Evolutionary conservation across 345 rosid species (phyloP).

Genomic region (Lepidium aucheri): DNA sequence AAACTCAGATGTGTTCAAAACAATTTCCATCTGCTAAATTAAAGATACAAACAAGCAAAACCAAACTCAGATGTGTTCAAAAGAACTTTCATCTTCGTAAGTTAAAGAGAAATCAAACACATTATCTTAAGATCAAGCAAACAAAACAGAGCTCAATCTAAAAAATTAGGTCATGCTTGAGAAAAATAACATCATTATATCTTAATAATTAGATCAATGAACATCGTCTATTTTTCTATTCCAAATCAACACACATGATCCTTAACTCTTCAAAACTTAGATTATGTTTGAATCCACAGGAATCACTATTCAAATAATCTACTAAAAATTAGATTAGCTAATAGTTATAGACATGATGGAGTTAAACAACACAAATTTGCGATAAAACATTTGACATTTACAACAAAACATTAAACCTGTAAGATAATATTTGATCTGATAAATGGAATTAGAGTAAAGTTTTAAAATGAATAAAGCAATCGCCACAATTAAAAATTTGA

Average conservation of each 20-base stretch:
- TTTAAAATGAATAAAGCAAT: no score
- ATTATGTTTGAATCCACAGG: no score
- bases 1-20: not conserved
- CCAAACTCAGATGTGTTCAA: not conserved
- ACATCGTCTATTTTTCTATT: no score
- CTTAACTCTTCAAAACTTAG: no score
- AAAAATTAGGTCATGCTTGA: no score
- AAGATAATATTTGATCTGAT: no score
- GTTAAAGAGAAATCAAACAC: not conserved
- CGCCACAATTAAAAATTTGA: not conserved
- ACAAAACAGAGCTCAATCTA: not conserved
- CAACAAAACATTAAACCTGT: not conserved
- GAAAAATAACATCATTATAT: no score
- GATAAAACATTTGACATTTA: slow-evolving; percentile 18
- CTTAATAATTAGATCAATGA: no score
- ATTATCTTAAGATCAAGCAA: not conserved
- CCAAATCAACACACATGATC: no score
- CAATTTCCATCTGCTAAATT: no score
- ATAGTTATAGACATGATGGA: slow-evolving; percentile 99
- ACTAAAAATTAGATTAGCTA: no score
- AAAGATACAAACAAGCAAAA: not conserved
- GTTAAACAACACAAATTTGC: slow-evolving; percentile 83
- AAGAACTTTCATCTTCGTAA: not conserved
- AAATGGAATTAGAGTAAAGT: not conserved
- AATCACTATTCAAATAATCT: no score